Conservation (phyloP, 2,329 filamentous ascomycete genomes). For the Alternaria consortialis region DNA sequence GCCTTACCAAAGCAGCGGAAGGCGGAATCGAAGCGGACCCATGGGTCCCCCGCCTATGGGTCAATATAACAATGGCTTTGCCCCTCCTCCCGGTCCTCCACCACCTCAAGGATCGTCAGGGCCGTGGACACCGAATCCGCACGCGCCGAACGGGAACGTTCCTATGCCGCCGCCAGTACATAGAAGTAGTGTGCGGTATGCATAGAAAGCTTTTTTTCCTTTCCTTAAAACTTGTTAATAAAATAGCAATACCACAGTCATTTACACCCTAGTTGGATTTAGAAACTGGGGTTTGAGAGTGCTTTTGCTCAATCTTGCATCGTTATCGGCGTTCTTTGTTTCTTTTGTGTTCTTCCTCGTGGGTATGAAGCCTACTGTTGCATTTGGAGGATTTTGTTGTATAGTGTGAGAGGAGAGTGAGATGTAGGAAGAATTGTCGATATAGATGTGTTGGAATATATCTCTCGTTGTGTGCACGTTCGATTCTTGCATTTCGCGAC, state of each 20-base stretch:
- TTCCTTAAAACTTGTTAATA: not conserved
- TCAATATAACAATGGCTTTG: slow-evolving; percentile 12
- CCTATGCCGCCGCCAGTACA: slow-evolving; percentile 26
- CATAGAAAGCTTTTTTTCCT: slow-evolving; percentile 12
- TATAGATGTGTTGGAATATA: not conserved
- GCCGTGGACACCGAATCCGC: slow-evolving; percentile 5
- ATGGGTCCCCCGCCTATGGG: slow-evolving; percentile 9
- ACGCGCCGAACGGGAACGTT: slow-evolving; percentile 13
- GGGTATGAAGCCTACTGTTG: not conserved
- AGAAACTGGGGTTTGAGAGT: slow-evolving; percentile 1
- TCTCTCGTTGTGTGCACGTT: not conserved
- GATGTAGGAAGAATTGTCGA: not conserved
- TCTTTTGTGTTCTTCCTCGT: not conserved
- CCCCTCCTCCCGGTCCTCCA: slow-evolving; percentile 4
- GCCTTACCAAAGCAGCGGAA: slow-evolving; percentile 8
- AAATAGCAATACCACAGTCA: not conserved
- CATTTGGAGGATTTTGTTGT: not conserved
- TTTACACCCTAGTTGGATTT: not conserved
- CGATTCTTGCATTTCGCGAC: not conserved
- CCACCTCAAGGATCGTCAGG: not conserved
- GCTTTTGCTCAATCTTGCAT: slow-evolving; percentile 5
- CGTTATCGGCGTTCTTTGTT: slow-evolving; percentile 8
- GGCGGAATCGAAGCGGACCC: not conserved
- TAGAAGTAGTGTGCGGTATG: slow-evolving; percentile 26
- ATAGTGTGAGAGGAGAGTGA: not conserved